Conservation (phyloP, 2,329 filamentous ascomycete genomes). For the Epichloe coenophiala region DNA sequence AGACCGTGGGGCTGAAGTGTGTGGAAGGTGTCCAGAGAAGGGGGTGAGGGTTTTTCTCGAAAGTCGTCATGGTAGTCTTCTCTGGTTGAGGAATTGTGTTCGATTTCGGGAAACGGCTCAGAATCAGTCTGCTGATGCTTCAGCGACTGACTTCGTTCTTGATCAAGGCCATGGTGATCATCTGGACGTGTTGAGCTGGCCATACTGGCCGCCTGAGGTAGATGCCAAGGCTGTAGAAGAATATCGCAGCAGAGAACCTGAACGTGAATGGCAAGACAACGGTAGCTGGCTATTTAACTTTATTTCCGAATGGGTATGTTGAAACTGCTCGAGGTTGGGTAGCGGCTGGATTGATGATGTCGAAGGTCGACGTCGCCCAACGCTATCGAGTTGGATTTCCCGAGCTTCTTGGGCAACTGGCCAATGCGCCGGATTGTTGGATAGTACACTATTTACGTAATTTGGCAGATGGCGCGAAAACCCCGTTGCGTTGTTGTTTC, state of each 20-base stretch:
- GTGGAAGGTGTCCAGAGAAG: constrained; percentile 18
- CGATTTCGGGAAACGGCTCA: constrained; percentile 3
- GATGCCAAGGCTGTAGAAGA: neutral
- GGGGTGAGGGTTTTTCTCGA: constrained; percentile 13
- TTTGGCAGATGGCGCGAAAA: neutral
- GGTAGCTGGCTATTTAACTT: neutral
- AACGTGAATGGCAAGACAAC: neutral
- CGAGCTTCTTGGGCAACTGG: neutral
- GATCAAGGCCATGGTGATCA: neutral
- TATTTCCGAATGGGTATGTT: neutral
- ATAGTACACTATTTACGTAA: neutral
- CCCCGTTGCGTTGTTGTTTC: neutral
- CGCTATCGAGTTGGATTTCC: neutral
- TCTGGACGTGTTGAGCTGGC: neutral
- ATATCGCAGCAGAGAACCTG: neutral
- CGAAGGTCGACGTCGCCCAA: too few relatives aligned
- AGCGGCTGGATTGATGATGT: neutral
- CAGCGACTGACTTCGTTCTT: constrained; percentile 1
- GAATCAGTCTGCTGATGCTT: neutral
- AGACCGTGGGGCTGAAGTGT: constrained; percentile 14
- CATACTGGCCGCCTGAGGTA: constrained; percentile 1
- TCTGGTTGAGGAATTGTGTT: neutral
- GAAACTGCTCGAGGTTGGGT: neutral
- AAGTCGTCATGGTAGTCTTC: constrained; percentile 6
- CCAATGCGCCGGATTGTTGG: neutral